Evolutionary conservation across 805 yeast genomes (phyloP), one percentile per base, ranked within the genome.

Genomic region (Candida nitratophila): DNA sequence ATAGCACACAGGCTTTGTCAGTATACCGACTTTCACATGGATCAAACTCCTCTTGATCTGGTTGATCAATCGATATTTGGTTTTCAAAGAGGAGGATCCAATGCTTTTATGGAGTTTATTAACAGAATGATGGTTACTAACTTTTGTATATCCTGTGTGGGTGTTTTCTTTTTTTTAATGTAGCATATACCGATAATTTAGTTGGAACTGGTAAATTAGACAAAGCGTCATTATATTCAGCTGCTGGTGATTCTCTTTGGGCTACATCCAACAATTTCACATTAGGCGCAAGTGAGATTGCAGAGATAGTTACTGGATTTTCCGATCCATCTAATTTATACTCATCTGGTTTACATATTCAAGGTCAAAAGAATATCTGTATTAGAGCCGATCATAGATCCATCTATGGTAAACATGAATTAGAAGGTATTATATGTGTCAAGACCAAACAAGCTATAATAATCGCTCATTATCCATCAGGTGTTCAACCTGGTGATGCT

Each of bases 171-270:
- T 9, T n/a, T 26, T 15, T 16, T 37, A 17, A 4, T 30, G 40
- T 45, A 89, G 97, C 97, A 48, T 93, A 93, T 76, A 89, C 96
- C 44, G 98, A 93, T 64, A 91, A 89, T 70, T 80, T 93, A 54
- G 70, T 85, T 53, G 86, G 83, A 45, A 85, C 97, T 42, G 87
- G 88, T 50, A 87, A 86, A 65, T 74, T 93, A 52, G 97, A 91
- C 70, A 81, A 81, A 64, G 96, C 98, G 30, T 93, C 95, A 36
- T 79, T 93, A 53, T 90, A 86, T 68, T 90, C 97, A 10, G 83
- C 86, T 53, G 96, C 95, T 14, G 99, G 99, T 39, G 96, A 90
- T 64, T 77, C 96, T 19, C 76, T 81, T 43, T 93, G 99, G 99
- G 98, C 98, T 20, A 78, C 81, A 53, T 74, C 93, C 16, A 76